These are phyloP conservation scores for Alternaria viburni DNA, from an alignment of 2,329 filamentous ascomycete genomes.

Conservation along the genomic window DNA sequence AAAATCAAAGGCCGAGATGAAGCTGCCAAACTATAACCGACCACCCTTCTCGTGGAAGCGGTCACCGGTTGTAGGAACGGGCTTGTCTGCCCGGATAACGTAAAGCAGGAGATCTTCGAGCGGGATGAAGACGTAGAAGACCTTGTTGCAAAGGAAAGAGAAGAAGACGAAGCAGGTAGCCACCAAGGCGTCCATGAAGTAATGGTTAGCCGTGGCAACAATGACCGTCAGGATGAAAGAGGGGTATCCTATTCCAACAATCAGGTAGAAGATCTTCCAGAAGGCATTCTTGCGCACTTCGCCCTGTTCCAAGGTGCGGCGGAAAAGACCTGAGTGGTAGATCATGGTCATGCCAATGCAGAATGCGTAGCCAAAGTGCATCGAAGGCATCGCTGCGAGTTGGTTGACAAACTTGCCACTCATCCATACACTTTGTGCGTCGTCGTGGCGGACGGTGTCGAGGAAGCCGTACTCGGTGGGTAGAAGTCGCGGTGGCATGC, in stretches of 20 bases:
- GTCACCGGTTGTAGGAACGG: slow-evolving; percentile 61
- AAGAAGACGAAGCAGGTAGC: slow-evolving; percentile 57
- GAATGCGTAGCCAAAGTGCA: slow-evolving; percentile 64
- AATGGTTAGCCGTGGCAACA: slow-evolving; percentile 68
- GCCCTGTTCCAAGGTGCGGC: slow-evolving; percentile 51
- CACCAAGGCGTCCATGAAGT: slow-evolving; percentile 61
- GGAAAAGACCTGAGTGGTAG: slow-evolving; percentile 59
- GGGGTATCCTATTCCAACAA: slow-evolving; percentile 60
- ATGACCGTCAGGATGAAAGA: slow-evolving; percentile 63
- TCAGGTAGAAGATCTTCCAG: slow-evolving; percentile 54
- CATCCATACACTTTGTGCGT: slow-evolving; percentile 56
- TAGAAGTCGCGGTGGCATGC: slow-evolving; percentile 59
- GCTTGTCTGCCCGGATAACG: slow-evolving; percentile 59
- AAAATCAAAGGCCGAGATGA: neutral
- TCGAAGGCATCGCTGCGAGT: slow-evolving; percentile 56
- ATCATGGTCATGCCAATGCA: slow-evolving; percentile 60
- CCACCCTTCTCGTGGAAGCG: slow-evolving; percentile 49
- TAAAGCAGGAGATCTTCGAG: slow-evolving; percentile 59
- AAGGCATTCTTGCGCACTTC: slow-evolving; percentile 51
- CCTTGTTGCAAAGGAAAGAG: slow-evolving; percentile 57
- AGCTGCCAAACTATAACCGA: slow-evolving; percentile 24
- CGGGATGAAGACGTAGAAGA: slow-evolving; percentile 60
- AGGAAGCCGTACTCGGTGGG: slow-evolving; percentile 54
- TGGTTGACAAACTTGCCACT: slow-evolving; percentile 55
- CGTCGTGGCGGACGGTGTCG: slow-evolving; percentile 56